Conservation (phyloP, 192 early-diverging fungal species). For the Umbelopsis vinacea region DNA sequence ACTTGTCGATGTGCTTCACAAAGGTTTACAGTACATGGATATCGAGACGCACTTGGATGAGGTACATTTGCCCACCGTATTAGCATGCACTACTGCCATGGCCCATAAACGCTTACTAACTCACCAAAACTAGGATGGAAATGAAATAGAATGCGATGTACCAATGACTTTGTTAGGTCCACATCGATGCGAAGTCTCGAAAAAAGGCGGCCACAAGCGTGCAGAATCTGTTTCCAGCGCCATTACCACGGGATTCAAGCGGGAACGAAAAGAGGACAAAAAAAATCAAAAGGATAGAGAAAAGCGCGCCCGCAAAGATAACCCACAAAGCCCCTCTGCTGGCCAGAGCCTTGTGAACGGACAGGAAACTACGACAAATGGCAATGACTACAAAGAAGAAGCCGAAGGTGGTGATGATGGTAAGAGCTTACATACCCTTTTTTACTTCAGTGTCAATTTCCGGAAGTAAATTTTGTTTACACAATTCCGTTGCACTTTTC, state of each 20-base stretch:
- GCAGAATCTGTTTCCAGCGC: constrained; percentile 31
- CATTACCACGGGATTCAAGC: constrained; percentile 27
- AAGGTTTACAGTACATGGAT: constrained; percentile 90
- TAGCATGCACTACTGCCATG: background rate
- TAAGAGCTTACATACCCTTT: background rate
- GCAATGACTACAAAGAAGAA: constrained; percentile 16
- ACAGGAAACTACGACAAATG: constrained; percentile 16
- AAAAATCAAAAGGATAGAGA: constrained; percentile 55
- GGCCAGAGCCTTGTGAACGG: constrained; percentile 22
- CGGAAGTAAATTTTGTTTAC: background rate
- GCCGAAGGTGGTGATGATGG: constrained; percentile 10
- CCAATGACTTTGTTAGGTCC: constrained; percentile 70
- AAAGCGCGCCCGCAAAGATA: constrained; percentile 49
- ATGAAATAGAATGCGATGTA: constrained; percentile 68
- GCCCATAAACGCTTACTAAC: background rate
- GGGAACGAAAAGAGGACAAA: constrained; percentile 53
- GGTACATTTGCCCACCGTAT: constrained; percentile 33
- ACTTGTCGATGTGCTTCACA: constrained; percentile 86
- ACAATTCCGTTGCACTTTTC: background rate
- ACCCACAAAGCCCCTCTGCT: constrained; percentile 20
- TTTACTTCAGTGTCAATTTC: background rate
- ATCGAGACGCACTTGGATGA: constrained; percentile 87
- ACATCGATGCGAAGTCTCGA: constrained; percentile 63
- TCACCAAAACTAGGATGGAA: constrained; percentile 68
- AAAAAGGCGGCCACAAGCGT: constrained; percentile 45